Evolutionary conservation across 2,329 filamentous ascomycete genomes (phyloP).

Genomic region (Aspergillus brasiliensis): DNA sequence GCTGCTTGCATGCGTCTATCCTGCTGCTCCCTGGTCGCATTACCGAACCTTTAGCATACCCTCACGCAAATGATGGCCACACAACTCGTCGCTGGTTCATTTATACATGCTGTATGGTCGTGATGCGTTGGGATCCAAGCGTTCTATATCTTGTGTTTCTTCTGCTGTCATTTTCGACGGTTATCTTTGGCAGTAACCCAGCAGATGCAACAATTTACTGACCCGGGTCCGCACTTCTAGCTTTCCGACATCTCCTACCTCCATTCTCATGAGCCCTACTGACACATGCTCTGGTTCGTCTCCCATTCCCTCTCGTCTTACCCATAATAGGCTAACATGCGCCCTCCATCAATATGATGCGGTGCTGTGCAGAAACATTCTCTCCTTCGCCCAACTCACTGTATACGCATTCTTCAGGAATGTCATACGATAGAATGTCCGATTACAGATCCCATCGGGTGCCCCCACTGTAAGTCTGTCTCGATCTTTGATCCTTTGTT

Average conservation of each 20-base stretch:
- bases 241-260: constrained; percentile 52
- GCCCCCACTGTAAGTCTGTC: constrained; percentile 42
- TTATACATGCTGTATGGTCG: constrained; percentile 17
- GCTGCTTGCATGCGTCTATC: constrained; percentile 32
- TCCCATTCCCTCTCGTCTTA: constrained; percentile 2
- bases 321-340: not conserved
- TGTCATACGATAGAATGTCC: constrained; percentile 41
- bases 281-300: constrained; percentile 60
- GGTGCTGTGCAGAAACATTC: constrained; percentile 33
- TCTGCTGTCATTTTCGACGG: constrained; percentile 3
- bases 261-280: constrained; percentile 51
- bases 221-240: constrained; percentile 40
- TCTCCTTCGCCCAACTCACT: constrained; percentile 35
- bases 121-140: constrained; percentile 11
- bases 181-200: not conserved
- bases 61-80: constrained; percentile 12
- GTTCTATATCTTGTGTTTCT: constrained; percentile 9
- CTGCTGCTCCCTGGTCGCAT: constrained; percentile 13
- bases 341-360: constrained; percentile 22
- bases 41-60: constrained; percentile 14
- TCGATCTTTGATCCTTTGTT: not conserved
- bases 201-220: constrained; percentile 14
- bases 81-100: constrained; percentile 8
- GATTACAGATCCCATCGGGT: constrained; percentile 40
- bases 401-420: constrained; percentile 37